Conservation (phyloP, 805 yeast genomes). For the Sungouiozyma intestinalis region DNA sequence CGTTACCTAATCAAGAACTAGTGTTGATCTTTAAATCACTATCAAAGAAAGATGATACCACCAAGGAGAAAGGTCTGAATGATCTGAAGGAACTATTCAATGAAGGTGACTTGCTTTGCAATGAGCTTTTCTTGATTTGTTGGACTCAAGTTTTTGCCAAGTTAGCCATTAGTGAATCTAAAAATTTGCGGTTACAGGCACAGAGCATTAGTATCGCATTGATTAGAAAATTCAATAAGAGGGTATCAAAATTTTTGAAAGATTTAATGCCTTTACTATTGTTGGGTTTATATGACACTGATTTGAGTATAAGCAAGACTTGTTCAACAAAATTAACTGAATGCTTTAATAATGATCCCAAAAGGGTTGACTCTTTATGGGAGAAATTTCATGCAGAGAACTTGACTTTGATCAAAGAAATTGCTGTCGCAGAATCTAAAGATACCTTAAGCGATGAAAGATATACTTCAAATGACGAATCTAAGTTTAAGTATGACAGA, state of each 20-base stretch:
- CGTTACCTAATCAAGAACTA: constrained; percentile 34
- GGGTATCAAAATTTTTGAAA: constrained; percentile 53
- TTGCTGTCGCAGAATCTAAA: constrained; percentile 45
- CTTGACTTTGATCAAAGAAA: constrained; percentile 42
- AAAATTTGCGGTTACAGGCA: constrained; percentile 47
- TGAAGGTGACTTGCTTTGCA: constrained; percentile 16
- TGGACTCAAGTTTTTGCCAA: constrained; percentile 83
- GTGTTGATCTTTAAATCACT: constrained; percentile 64
- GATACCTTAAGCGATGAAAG: constrained; percentile 68
- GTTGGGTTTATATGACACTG: constrained; percentile 61
- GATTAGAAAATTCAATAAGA: constrained; percentile 42
- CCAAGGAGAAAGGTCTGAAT: constrained; percentile 67
- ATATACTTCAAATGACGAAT: constrained; percentile 54
- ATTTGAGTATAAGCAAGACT: constrained; percentile 44
- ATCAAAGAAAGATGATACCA: constrained; percentile 69
- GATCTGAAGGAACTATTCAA: constrained; percentile 38
- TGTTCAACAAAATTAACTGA: constrained; percentile 37
- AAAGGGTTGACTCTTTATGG: constrained; percentile 51
- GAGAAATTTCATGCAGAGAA: constrained; percentile 45
- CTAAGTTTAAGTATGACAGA: constrained; percentile 51
- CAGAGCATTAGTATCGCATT: constrained; percentile 57
- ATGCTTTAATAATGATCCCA: constrained; percentile 48
- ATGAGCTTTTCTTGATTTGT: constrained; percentile 45
- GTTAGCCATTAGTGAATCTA: constrained; percentile 60
- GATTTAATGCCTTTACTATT: constrained; percentile 68